Percentiles rank a stretch among this genome's conserved stretches.
Conservation (phyloP, 352 stramenopile species). For the Globisporangium spiculum region DNA sequence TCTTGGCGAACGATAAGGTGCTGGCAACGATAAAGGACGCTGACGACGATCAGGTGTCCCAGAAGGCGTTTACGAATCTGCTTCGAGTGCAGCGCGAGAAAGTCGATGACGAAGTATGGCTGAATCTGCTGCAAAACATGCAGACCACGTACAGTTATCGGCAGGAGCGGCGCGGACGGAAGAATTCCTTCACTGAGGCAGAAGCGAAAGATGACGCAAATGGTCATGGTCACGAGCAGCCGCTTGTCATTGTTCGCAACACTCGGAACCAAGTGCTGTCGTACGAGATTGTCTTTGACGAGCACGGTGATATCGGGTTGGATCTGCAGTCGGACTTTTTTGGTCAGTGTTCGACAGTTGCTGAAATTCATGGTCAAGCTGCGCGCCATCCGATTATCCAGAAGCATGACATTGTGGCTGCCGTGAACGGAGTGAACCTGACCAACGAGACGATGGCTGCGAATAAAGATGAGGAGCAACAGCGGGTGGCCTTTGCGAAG, state of each 20-base stretch:
- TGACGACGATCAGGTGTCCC: constrained; percentile 33
- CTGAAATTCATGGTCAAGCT: constrained; percentile 31
- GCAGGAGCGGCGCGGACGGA: constrained; percentile 13
- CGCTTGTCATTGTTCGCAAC: constrained; percentile 50
- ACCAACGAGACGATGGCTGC: constrained; percentile 24
- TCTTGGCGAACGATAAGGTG: constrained; percentile 49
- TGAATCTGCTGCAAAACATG: constrained; percentile 43
- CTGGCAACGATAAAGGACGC: constrained; percentile 35
- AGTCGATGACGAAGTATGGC: constrained; percentile 49
- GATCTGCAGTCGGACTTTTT: constrained; percentile 55
- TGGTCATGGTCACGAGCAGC: constrained; percentile 25
- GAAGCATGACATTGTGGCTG: constrained; percentile 51
- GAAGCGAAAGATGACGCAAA: constrained; percentile 7
- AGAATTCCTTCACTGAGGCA: constrained; percentile 19
- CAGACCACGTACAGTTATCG: constrained; percentile 44
- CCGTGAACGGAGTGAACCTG: constrained; percentile 30
- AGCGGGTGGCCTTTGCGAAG: constrained; percentile 27
- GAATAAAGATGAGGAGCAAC: constrained; percentile 32
- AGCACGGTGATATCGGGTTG: constrained; percentile 38
- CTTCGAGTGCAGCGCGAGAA: constrained; percentile 35
- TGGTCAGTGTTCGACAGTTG: constrained; percentile 48
- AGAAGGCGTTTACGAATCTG: constrained; percentile 46
- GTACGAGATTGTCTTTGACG: constrained; percentile 58
- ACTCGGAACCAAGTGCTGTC: constrained; percentile 62
- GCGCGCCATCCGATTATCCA: constrained; percentile 44